Percentiles rank a stretch among this genome's conserved stretches.
These are phyloP conservation scores for Quercus engelmannii DNA, from an alignment of 306 rosid species.

Conservation along the genomic window DNA sequence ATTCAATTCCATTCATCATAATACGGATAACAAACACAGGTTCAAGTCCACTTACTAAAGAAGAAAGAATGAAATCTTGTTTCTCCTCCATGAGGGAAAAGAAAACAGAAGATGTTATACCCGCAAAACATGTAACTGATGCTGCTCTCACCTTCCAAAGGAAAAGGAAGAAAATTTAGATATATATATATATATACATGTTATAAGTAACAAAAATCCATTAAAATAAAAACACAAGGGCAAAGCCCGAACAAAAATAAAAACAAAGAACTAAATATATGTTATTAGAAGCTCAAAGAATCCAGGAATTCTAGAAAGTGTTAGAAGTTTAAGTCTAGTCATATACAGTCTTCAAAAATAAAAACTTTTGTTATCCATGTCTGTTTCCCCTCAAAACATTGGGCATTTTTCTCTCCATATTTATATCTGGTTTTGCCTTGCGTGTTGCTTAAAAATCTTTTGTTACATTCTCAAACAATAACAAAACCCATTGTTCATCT, in stretches of 20 bases:
- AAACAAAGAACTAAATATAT: too few relatives aligned
- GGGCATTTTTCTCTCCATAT: background rate
- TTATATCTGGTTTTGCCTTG: background rate
- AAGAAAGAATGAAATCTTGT: conserved; percentile 58
- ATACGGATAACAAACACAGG: conserved; percentile 7
- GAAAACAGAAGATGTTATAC: conserved; percentile 85
- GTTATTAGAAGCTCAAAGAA: too few relatives aligned
- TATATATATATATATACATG: background rate
- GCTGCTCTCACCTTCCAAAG: conserved; percentile 84
- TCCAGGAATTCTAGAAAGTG: too few relatives aligned
- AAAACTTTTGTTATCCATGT: too few relatives aligned
- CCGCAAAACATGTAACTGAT: conserved; percentile 90
- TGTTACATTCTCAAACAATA: background rate
- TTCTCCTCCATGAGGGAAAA: conserved; percentile 55
- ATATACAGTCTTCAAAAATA: too few relatives aligned
- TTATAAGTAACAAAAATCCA: background rate
- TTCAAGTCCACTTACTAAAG: conserved; percentile 53
- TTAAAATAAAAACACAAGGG: too few relatives aligned
- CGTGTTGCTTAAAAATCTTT: background rate
- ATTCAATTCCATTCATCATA: conserved; percentile 14
- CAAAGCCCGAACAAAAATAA: too few relatives aligned
- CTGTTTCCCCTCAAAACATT: too few relatives aligned
- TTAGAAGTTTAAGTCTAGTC: too few relatives aligned
- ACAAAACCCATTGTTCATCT: background rate
- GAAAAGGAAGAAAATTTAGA: conserved; percentile 16